Evolutionary conservation across 257 asterid genomes (phyloP).

Genomic region (Jacaranda copaia): DNA sequence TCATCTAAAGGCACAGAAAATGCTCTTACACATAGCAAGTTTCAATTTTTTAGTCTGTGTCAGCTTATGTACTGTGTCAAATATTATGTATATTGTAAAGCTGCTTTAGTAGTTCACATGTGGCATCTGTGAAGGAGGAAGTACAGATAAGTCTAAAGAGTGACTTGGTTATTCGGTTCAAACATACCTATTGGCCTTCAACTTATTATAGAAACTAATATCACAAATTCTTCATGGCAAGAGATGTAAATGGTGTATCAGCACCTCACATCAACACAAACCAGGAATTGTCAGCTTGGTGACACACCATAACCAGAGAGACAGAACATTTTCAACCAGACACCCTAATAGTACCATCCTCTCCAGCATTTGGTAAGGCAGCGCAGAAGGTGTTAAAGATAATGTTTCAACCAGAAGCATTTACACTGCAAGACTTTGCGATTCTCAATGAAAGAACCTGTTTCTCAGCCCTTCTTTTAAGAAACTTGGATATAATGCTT

Average conservation of each 20-base stretch:
- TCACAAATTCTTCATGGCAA: background rate
- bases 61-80: background rate
- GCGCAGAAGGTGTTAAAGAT: background rate
- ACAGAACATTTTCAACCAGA: background rate
- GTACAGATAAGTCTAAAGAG: too few relatives aligned
- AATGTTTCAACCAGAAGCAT: background rate
- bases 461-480: background rate
- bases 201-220: background rate
- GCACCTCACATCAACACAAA: conserved; percentile 4
- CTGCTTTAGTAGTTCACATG: conserved; percentile 3
- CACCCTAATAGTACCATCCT: background rate
- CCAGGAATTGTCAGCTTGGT: conserved; percentile 5
- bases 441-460: background rate
- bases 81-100: background rate
- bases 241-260: conserved; percentile 1
- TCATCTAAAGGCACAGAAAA: background rate
- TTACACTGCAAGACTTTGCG: background rate
- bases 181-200: background rate
- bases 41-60: background rate
- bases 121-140: background rate
- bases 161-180: background rate
- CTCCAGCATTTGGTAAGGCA: background rate
- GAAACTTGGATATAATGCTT: background rate
- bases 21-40: conserved; percentile 5
- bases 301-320: background rate